Evolutionary conservation across 208 protist genomes (phyloP), one percentile per base, ranked within the genome.

Genomic region (Leishmania turanica): DNA sequence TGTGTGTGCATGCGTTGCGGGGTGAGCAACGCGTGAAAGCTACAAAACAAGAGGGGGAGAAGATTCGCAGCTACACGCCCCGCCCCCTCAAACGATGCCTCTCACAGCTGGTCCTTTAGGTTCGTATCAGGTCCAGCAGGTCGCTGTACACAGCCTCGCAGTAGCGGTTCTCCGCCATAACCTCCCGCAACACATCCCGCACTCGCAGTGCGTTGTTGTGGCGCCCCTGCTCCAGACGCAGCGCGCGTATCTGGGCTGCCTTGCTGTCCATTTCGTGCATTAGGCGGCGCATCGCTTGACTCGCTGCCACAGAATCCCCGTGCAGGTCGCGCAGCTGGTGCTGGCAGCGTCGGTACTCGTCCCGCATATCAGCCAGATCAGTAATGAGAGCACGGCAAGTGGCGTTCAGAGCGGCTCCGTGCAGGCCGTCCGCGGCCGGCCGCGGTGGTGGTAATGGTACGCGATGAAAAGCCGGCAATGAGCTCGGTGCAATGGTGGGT

Each of bases 131-230:
- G 42, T 92, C 84, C 27, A 95, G 58, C 58, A 97, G 56, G 60
- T 93, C 88, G 37, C 65, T 80, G 87, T 97, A 96, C 47, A 96
- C 81, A 58, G 79, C 84, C 49, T 92, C 91, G 75, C 92, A 96
- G 77, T 92, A 94, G 40, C 82, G 82, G 51, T 96, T 95, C 86
- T 97, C 93, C 19, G 54, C 56, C 49, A 88, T 83, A 42, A 96
- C 89, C 58, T 95, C 87, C 71, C 88, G 78, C 86, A 97, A 70
- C 82, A 95, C 87, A 56, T 96, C 90, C 60, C 90, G 84, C 70
- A 92, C 66, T 34, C 82, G 87, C 77, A 93, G 82, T 47, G 88
- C 76, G 60, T 90, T 84, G 49, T 80, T 80, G 69, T 90, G 80
- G 53, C 84, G 73, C 6, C 77, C 78, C 80, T 96, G 89, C 79